Conservation (phyloP, 305 asterid species). For the Plantago lanceolata region DNA sequence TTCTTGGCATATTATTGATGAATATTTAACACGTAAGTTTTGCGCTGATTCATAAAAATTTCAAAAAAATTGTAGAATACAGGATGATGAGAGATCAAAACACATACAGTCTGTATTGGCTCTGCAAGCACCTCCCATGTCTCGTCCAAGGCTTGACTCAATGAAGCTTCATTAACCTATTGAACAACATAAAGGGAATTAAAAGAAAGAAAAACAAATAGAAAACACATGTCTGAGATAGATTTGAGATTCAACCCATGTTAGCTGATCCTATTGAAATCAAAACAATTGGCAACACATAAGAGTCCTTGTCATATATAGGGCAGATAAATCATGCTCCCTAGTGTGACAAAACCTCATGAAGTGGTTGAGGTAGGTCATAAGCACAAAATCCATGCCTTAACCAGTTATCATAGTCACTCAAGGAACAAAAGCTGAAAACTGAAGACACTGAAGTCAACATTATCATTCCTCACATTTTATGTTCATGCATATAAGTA, state of each 20-base stretch:
- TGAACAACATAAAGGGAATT: neutral
- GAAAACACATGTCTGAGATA: too few relatives aligned
- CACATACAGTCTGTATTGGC: conserved; percentile 87
- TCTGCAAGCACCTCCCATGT: conserved; percentile 96
- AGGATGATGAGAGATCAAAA: neutral
- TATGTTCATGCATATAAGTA: too few relatives aligned
- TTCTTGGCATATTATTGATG: too few relatives aligned
- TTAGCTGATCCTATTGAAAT: too few relatives aligned
- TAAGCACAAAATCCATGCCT: neutral
- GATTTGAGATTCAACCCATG: too few relatives aligned
- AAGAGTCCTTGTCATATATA: too few relatives aligned
- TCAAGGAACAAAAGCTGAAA: neutral
- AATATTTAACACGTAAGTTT: neutral
- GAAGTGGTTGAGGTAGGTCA: too few relatives aligned
- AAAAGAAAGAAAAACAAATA: neutral
- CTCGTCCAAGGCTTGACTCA: conserved; percentile 57
- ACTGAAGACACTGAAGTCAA: too few relatives aligned
- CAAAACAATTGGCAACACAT: neutral
- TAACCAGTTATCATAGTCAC: neutral
- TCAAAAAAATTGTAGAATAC: neutral
- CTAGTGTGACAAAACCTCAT: neutral
- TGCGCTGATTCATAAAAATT: neutral
- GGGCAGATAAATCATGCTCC: neutral
- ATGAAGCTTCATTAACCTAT: conserved; percentile 69
- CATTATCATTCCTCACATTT: too few relatives aligned